phyloP scores from a whole-genome alignment of 768 basidiomycete species.

The Podaxis rugospora region DNA sequence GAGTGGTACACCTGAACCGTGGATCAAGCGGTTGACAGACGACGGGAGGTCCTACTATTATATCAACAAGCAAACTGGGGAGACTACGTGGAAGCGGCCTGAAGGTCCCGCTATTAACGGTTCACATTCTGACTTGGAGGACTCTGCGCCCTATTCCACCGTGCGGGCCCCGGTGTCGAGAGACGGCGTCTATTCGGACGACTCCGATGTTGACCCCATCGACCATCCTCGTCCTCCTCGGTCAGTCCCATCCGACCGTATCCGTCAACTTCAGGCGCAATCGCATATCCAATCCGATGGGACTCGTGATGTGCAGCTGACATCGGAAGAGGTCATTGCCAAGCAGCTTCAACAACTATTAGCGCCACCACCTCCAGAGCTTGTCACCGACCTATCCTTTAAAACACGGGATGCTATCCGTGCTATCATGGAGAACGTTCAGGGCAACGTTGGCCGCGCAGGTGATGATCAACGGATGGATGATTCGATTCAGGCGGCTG shows the following conservation, averaged over 20 bases:
- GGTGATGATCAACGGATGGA: slow-evolving; percentile 58
- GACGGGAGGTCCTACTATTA: slow-evolving; percentile 82
- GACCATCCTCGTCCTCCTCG: slow-evolving; percentile 29
- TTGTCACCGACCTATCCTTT: slow-evolving; percentile 58
- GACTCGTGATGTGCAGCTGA: slow-evolving; percentile 40
- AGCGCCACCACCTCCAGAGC: slow-evolving; percentile 51
- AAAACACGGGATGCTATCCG: slow-evolving; percentile 56
- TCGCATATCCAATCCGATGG: slow-evolving; percentile 15
- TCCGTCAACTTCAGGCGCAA: slow-evolving; percentile 11
- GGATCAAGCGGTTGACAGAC: slow-evolving; percentile 76
- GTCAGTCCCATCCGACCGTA: slow-evolving; percentile 19
- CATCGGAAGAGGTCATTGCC: slow-evolving; percentile 65
- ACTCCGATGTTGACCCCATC: slow-evolving; percentile 64
- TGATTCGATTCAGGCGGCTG: slow-evolving; percentile 54
- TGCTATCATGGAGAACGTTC: slow-evolving; percentile 59
- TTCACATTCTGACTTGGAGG: slow-evolving; percentile 18
- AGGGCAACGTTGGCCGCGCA: slow-evolving; percentile 38
- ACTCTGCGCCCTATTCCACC: slow-evolving; percentile 31
- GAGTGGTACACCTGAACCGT: slow-evolving; percentile 67
- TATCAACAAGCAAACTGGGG: slow-evolving; percentile 64
- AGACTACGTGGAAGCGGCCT: slow-evolving; percentile 67
- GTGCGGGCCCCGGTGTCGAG: background rate
- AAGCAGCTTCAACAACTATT: slow-evolving; percentile 59
- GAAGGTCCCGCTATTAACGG: slow-evolving; percentile 27
- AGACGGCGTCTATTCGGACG: slow-evolving; percentile 73